Conservation (phyloP, 2,329 filamentous ascomycete species). For the Byssothecium circinans region DNA sequence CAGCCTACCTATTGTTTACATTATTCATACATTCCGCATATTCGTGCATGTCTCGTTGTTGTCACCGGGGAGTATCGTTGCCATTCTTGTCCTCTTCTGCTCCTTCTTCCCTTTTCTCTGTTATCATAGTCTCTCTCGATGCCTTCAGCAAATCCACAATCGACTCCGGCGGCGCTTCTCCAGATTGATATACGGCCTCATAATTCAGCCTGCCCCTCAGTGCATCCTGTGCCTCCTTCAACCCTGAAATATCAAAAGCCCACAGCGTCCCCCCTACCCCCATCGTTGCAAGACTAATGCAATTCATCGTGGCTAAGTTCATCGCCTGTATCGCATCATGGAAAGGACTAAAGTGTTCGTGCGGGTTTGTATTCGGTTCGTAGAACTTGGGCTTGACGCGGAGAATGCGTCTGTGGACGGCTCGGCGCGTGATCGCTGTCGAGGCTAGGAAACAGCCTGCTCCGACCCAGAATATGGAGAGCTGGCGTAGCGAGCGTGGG, state of each 20-base stretch:
- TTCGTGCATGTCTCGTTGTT: slow-evolving; percentile 16
- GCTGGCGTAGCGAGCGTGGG: slow-evolving; percentile 60
- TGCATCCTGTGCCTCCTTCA: slow-evolving; percentile 60
- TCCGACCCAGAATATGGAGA: slow-evolving; percentile 73
- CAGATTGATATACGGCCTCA: slow-evolving; percentile 53
- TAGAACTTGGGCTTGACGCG: slow-evolving; percentile 72
- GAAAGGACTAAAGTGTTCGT: slow-evolving; percentile 60
- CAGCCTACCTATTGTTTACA: background rate
- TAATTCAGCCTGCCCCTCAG: slow-evolving; percentile 60
- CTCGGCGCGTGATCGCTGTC: slow-evolving; percentile 63
- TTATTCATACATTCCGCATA: slow-evolving; percentile 21
- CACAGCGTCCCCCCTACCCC: slow-evolving; percentile 72
- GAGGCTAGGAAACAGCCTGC: slow-evolving; percentile 75
- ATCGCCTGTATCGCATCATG: slow-evolving; percentile 81
- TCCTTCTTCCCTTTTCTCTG: slow-evolving; percentile 45
- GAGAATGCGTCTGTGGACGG: slow-evolving; percentile 65
- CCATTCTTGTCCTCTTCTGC: background rate
- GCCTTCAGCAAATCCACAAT: slow-evolving; percentile 37
- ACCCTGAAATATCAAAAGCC: slow-evolving; percentile 68
- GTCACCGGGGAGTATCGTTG: slow-evolving; percentile 15
- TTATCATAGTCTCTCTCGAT: slow-evolving; percentile 54
- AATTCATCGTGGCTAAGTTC: slow-evolving; percentile 84
- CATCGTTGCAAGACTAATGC: slow-evolving; percentile 74
- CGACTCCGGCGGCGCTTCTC: slow-evolving; percentile 26
- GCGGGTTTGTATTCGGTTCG: slow-evolving; percentile 57